Evolutionary conservation across 2,329 filamentous ascomycete species (phyloP).

Genomic region (Penicillium paneum): DNA sequence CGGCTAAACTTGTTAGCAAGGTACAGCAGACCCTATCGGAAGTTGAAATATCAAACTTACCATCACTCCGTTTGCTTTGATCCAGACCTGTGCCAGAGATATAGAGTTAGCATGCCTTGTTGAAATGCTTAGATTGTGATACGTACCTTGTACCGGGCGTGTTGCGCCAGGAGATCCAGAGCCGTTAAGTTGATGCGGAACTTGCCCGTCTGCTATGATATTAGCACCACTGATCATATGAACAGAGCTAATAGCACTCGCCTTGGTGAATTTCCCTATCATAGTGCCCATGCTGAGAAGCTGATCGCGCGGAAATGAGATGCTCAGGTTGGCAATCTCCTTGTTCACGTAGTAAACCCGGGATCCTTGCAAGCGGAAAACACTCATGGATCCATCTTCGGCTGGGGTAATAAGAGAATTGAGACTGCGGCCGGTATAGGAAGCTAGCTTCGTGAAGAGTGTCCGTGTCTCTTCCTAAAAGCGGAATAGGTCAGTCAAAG

Average conservation of each 20-base stretch:
- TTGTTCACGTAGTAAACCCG: constrained; percentile 91
- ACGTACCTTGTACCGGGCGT: constrained; percentile 77
- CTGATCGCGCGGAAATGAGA: constrained; percentile 74
- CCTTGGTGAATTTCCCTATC: constrained; percentile 12
- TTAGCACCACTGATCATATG: not conserved
- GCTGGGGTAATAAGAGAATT: constrained; percentile 45
- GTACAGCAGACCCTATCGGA: not conserved
- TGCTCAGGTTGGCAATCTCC: constrained; percentile 86
- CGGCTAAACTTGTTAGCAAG: not conserved
- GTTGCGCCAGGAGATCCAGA: constrained; percentile 82
- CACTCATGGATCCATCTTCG: constrained; percentile 56
- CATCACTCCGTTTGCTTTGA: constrained; percentile 86
- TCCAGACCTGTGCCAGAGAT: constrained; percentile 61
- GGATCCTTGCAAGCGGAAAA: constrained; percentile 78
- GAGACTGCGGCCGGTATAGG: constrained; percentile 67
- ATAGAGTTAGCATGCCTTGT: not conserved
- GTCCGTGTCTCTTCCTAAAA: constrained; percentile 54
- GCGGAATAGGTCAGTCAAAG: not conserved
- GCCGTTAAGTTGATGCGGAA: constrained; percentile 91
- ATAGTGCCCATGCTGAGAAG: constrained; percentile 87
- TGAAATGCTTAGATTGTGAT: not conserved
- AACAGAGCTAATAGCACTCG: not conserved
- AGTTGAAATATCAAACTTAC: constrained; percentile 44
- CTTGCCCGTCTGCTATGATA: constrained; percentile 67
- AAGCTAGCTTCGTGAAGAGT: constrained; percentile 87